Percentiles rank a stretch among this genome's conserved stretches.
Conservation (phyloP, 228 moss, liverwort and hornwort species). For the Sphagnum magellanicum region DNA sequence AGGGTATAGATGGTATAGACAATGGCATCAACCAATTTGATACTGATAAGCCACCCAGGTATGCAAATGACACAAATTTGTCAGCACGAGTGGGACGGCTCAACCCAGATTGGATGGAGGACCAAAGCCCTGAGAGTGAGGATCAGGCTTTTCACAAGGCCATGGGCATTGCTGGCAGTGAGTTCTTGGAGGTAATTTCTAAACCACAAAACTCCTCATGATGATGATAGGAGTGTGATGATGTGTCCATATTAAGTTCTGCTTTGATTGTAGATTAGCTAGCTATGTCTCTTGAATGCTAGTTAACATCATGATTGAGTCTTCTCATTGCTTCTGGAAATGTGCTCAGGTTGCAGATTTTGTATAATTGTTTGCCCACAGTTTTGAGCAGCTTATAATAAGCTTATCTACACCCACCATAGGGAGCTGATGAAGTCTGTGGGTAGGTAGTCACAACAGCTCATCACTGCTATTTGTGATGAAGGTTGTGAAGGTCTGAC, state of each 20-base stretch:
- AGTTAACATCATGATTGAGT: too few species aligned
- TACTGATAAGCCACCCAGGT: constrained; percentile 68
- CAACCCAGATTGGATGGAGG: constrained; percentile 98
- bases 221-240: neutral
- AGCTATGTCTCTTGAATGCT: too few species aligned
- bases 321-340: too few species aligned
- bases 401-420: too few species aligned
- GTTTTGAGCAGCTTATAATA: too few species aligned
- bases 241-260: neutral
- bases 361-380: too few species aligned
- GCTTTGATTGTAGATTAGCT: too few species aligned
- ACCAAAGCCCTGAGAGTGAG: constrained; percentile 75
- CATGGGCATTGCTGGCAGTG: constrained; percentile 70
- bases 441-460: too few species aligned
- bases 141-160: constrained; percentile 76
- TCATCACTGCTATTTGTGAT: too few species aligned
- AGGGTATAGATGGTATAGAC: constrained; percentile 92
- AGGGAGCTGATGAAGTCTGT: too few species aligned
- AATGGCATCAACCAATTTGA: constrained; percentile 86
- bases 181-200: constrained; percentile 74
- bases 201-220: neutral
- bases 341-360: too few species aligned
- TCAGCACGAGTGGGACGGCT: constrained; percentile 78
- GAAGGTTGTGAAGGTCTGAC: too few species aligned
- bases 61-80: constrained; percentile 70